Percentiles rank a stretch among this genome's conserved stretches.
Evolutionary conservation across 495 filamentous ascomycete species (phyloP).

Genomic region (Aspergillus biplanus): DNA sequence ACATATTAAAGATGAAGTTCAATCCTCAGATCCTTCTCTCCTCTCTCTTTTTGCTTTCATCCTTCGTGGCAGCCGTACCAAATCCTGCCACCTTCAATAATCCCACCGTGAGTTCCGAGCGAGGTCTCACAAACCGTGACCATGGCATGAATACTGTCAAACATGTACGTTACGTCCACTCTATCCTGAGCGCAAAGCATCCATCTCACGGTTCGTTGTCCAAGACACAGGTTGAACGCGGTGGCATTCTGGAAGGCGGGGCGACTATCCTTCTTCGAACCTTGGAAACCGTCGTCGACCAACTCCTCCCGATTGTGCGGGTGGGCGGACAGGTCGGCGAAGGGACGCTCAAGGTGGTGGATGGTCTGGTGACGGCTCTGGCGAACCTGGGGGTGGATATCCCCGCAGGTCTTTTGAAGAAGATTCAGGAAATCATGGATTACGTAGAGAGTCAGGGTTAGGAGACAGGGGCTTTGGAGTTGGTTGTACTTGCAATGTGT

Average conservation of each 20-base stretch:
- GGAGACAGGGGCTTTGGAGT: too few species aligned
- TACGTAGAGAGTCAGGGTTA: background rate
- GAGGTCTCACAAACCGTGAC: background rate
- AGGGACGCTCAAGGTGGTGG: background rate
- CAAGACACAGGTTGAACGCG: background rate
- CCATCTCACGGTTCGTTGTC: background rate
- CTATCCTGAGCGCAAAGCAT: background rate
- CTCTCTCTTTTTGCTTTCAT: background rate
- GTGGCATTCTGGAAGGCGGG: background rate
- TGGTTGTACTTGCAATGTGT: too few species aligned
- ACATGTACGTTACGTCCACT: background rate
- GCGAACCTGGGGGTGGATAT: background rate
- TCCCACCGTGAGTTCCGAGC: background rate
- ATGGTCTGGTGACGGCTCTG: background rate
- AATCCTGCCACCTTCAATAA: background rate
- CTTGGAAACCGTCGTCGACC: background rate
- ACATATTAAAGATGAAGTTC: background rate
- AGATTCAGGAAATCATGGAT: background rate
- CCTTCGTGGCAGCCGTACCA: background rate
- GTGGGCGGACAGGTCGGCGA: background rate
- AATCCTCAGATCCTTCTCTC: background rate
- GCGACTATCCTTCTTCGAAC: background rate
- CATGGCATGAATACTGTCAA: background rate
- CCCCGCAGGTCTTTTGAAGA: background rate
- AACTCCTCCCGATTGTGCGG: background rate